phyloP scores from a whole-genome alignment of 2,329 filamentous ascomycete species.

The Thielaviopsis punctulata region DNA sequence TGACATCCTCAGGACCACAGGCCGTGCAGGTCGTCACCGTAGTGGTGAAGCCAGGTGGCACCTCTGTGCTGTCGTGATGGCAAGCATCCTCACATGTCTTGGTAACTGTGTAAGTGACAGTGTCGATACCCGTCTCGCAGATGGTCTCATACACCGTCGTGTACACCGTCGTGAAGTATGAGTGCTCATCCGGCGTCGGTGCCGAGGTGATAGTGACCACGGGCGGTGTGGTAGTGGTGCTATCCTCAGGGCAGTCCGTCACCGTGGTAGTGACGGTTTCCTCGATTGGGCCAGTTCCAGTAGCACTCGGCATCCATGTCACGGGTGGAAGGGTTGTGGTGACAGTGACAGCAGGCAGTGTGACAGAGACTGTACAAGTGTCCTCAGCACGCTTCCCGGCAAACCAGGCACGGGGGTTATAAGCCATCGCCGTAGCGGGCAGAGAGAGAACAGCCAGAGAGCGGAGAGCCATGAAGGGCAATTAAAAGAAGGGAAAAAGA shows the following conservation, averaged over 20 bases:
- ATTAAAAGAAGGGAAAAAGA: too few relatives aligned
- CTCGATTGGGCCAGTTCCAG: not conserved
- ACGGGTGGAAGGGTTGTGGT: not conserved
- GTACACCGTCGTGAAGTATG: slow-evolving; percentile 6
- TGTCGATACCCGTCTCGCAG: slow-evolving; percentile 8
- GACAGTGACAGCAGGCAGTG: not conserved
- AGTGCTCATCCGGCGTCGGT: not conserved
- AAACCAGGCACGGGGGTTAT: slow-evolving; percentile 5
- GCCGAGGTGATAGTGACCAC: not conserved
- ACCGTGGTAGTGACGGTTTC: not conserved
- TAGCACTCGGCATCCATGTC: not conserved
- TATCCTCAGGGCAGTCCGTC: not conserved
- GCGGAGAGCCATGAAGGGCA: slow-evolving; percentile 7
- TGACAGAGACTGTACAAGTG: slow-evolving; percentile 1
- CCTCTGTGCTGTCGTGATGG: slow-evolving; percentile 2
- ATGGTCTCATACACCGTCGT: slow-evolving; percentile 10
- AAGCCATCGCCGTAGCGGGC: slow-evolving; percentile 6
- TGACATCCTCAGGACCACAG: not conserved
- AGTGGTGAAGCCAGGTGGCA: slow-evolving; percentile 12
- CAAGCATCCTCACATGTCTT: slow-evolving; percentile 8
- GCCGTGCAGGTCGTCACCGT: slow-evolving; percentile 4
- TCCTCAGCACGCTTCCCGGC: not conserved
- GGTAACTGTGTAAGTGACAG: slow-evolving; percentile 12
- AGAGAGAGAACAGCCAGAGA: slow-evolving; percentile 8
- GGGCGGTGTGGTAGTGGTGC: not conserved